These are phyloP conservation scores for Paecilomyces sp. DNA, from an alignment of 2,329 filamentous ascomycete genomes.

Conservation along the genomic window DNA sequence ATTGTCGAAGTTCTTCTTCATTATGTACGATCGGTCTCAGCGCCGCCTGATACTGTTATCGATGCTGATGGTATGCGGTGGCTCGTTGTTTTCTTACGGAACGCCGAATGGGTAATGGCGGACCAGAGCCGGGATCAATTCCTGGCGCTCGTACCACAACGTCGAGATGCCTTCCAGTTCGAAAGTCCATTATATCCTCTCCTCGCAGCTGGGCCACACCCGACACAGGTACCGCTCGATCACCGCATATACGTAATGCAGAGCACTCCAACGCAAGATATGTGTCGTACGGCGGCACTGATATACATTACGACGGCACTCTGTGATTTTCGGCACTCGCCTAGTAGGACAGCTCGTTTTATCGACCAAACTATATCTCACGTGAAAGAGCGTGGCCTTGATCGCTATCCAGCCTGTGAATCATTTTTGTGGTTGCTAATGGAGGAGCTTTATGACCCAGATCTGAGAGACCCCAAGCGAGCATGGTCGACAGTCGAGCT, in stretches of 20 bases:
- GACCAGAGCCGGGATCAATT: slow-evolving; percentile 20
- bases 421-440: slow-evolving; percentile 34
- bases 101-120: slow-evolving; percentile 26
- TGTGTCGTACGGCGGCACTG: slow-evolving; percentile 29
- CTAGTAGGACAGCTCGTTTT: slow-evolving; percentile 25
- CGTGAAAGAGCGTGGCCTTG: slow-evolving; percentile 23
- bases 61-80: slow-evolving; percentile 15
- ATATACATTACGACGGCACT: slow-evolving; percentile 33
- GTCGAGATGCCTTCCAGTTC: slow-evolving; percentile 27
- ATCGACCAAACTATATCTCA: slow-evolving; percentile 18
- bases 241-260: slow-evolving; percentile 31
- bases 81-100: slow-evolving; percentile 28
- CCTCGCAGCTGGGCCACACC: slow-evolving; percentile 35
- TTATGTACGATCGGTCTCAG: slow-evolving; percentile 25
- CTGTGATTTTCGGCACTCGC: slow-evolving; percentile 25
- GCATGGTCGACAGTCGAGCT: slow-evolving; percentile 31
- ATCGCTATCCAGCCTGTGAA: slow-evolving; percentile 29
- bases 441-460: slow-evolving; percentile 27
- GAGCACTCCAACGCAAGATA: slow-evolving; percentile 23
- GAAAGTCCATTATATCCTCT: slow-evolving; percentile 29
- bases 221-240: slow-evolving; percentile 27
- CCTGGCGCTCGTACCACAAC: slow-evolving; percentile 19
- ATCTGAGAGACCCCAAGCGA: slow-evolving; percentile 28
- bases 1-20: slow-evolving; percentile 24
- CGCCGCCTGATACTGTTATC: slow-evolving; percentile 10